Evolutionary conservation across 2,329 filamentous ascomycete genomes (phyloP), one percentile per base, ranked within the genome.

Genomic region (Incumbomyces delicatus): DNA sequence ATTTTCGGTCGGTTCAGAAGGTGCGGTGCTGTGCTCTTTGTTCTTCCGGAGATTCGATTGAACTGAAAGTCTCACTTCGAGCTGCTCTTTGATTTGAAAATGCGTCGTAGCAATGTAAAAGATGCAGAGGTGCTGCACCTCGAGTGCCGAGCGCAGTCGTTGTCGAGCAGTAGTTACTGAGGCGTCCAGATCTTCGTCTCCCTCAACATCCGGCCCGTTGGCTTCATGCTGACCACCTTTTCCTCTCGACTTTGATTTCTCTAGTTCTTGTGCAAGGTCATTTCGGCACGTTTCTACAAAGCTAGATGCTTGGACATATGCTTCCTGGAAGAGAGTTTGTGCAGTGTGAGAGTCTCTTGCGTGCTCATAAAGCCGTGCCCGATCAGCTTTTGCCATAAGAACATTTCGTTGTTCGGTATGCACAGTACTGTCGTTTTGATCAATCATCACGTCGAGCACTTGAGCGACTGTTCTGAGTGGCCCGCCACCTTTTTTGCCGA

Each of bases 371-470:
- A 95, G 67, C 55, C 95, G 89, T 0, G 87, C 90, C 46, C 79
- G 74, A 13, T 74, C 76, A 37, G 95, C 68, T 51, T 78, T 79
- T 30, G 72, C 72, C 2, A 77, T 61, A 6, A 94, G 70, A 40
- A 83, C 72, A 2, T 72, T 68, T 44, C 87, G 77, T 58, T 92
- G 82, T 48, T 90, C 81, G 0, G 74, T 66, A 43, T 81, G 77
- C 47, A 90, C 76, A 1, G 67, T 61, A 5, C 70, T 70, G 48
- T 90, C 85, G 36, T 83, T 88, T 58, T 90, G 81, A 46, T 95
- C 87, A 48, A 95, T 83, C 90, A 98, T 95, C 3, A 83, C 80
- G 53, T 87, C 82, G 10, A 98, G 70, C 1, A 96, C 90, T 63
- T 96, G 86, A 14, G 81, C 77, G 1, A 95, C 83, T 0, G 89